A percentile compares a stretch with the other conserved stretches of the same genome.
These are phyloP conservation scores for Haplosporangium gracile DNA, from an alignment of 192 early-diverging fungal genomes.

Conservation along the genomic window DNA sequence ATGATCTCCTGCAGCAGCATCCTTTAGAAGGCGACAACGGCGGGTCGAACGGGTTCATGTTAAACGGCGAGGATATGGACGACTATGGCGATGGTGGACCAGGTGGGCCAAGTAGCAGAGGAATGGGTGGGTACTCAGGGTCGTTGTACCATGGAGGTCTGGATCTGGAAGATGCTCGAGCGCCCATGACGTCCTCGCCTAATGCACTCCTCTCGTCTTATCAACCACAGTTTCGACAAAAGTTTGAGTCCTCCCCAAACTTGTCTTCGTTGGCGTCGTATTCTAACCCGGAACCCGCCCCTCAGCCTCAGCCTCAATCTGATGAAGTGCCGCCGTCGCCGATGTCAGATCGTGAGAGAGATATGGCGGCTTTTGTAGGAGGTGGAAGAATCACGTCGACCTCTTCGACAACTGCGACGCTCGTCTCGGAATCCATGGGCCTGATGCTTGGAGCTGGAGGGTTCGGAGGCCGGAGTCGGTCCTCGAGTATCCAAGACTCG, in stretches of 20 bases:
- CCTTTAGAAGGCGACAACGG: slow-evolving; percentile 17
- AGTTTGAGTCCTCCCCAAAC: slow-evolving; percentile 44
- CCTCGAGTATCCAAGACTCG: neutral
- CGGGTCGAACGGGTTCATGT: neutral
- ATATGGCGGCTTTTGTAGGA: neutral
- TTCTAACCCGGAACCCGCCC: neutral
- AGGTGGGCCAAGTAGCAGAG: neutral
- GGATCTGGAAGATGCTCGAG: neutral
- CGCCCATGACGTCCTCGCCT: neutral
- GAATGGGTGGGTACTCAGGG: neutral
- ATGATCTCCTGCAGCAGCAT: neutral
- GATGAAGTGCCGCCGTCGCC: neutral
- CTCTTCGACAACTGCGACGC: neutral
- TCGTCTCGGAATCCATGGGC: neutral
- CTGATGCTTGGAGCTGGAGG: neutral
- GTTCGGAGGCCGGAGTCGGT: neutral
- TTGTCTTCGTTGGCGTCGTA: slow-evolving; percentile 11
- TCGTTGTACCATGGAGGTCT: slow-evolving; percentile 5
- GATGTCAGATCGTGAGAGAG: neutral
- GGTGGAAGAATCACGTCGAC: neutral
- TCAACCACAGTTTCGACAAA: slow-evolving; percentile 22
- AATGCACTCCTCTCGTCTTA: slow-evolving; percentile 5
- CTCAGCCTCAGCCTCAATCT: neutral
- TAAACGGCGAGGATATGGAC: neutral
- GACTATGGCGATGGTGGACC: neutral